Conservation (phyloP, 306 rosid species). For the Rosa persica region DNA sequence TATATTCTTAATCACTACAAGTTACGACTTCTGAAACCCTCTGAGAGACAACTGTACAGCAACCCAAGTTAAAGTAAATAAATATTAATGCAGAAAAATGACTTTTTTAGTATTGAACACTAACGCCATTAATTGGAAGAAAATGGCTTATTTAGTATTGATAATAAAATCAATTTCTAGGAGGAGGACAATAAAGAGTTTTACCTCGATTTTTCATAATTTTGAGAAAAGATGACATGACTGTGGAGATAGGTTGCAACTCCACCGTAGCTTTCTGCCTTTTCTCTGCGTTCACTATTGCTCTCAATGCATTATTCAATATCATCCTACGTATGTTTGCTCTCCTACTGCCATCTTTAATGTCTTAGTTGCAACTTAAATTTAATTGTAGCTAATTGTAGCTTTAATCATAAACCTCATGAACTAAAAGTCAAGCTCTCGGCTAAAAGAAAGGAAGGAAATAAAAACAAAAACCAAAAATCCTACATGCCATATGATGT, state of each 20-base stretch:
- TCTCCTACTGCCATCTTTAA: no score
- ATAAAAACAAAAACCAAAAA: background rate
- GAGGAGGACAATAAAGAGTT: background rate
- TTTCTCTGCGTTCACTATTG: conserved; percentile 78
- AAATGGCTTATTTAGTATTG: background rate
- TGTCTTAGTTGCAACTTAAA: no score
- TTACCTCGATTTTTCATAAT: conserved; percentile 85
- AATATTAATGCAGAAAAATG: background rate
- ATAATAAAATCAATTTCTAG: background rate
- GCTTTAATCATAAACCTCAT: no score
- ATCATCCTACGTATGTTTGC: conserved; percentile 85
- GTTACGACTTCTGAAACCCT: background rate
- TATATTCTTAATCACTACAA: background rate
- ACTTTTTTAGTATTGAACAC: background rate
- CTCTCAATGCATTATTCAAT: conserved; percentile 71
- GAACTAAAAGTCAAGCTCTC: no score
- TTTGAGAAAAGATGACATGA: conserved; percentile 74
- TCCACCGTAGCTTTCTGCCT: conserved; percentile 76
- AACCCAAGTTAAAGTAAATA: background rate
- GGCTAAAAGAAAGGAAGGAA: no score
- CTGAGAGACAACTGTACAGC: background rate
- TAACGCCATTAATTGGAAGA: background rate
- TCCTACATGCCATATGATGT: background rate
- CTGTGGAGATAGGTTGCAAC: conserved; percentile 66
- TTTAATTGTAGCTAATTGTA: no score